A percentile compares a stretch with the other conserved stretches of the same genome.
These are phyloP conservation scores for Russula sp. DNA, from an alignment of 768 basidiomycete genomes.

Conservation along the genomic window DNA sequence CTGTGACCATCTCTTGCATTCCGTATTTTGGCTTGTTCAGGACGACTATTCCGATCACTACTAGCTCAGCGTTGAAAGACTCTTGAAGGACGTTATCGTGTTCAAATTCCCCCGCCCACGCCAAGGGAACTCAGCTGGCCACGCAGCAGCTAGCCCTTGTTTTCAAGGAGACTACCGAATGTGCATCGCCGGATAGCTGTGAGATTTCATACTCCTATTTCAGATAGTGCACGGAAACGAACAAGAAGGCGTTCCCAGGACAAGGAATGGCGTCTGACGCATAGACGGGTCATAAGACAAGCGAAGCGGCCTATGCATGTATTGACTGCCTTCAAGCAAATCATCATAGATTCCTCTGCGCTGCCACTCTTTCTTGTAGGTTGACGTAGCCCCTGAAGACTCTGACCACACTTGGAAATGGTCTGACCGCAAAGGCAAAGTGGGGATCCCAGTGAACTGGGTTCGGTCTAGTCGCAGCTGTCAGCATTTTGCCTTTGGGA, in stretches of 20 bases:
- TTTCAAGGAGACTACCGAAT: not conserved
- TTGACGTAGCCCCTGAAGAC: not conserved
- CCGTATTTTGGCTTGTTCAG: not conserved
- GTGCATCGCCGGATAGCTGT: not conserved
- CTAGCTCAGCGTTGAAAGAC: not conserved
- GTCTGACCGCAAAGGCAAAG: not conserved
- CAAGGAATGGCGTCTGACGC: not conserved
- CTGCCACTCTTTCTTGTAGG: not conserved
- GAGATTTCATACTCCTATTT: not conserved
- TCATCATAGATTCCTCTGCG: not conserved
- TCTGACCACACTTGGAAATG: not conserved
- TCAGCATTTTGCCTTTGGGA: not conserved
- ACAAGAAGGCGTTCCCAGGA: not conserved
- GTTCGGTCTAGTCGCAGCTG: not conserved
- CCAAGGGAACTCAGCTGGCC: not conserved
- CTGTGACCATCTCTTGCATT: not conserved
- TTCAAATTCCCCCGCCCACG: not conserved
- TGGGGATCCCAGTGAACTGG: not conserved
- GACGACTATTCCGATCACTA: not conserved
- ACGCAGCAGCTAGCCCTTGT: not conserved
- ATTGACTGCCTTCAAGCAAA: not conserved
- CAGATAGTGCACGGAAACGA: not conserved
- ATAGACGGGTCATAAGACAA: not conserved
- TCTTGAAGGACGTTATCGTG: not conserved
- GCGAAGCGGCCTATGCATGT: not conserved